These are phyloP conservation scores for Mallotus japonicus DNA, from an alignment of 441 rosid genomes.

Conservation along the genomic window DNA sequence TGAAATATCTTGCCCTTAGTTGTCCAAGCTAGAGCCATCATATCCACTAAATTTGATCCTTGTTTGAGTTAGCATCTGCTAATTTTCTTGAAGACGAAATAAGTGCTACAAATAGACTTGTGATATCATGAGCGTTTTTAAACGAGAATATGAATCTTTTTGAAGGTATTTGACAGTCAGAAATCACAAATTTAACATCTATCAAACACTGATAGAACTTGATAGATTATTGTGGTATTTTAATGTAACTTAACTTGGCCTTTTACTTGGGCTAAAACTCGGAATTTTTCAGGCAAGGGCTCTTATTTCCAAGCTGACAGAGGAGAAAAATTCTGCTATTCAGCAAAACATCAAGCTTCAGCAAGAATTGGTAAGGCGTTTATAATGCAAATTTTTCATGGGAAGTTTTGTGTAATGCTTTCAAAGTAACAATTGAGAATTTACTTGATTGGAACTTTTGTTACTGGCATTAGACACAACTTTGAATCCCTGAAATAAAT, in stretches of 20 bases:
- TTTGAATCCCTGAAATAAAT: not conserved
- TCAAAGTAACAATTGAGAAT: not conserved
- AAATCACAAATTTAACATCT: not conserved
- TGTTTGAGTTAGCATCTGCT: not conserved
- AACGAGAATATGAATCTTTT: not conserved
- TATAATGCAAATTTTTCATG: not conserved
- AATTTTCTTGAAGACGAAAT: not conserved
- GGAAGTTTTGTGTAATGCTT: not conserved
- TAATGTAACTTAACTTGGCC: not conserved
- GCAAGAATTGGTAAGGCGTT: slow-evolving; percentile 64
- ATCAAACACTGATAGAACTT: not conserved
- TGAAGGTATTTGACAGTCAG: not conserved
- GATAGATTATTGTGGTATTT: not conserved
- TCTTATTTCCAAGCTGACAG: slow-evolving; percentile 57
- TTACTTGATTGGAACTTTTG: not conserved
- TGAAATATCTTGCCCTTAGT: not conserved
- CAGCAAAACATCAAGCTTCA: slow-evolving; percentile 63
- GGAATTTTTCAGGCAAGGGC: slow-evolving; percentile 49
- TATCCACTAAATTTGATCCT: not conserved
- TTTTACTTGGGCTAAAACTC: slow-evolving; percentile 10
- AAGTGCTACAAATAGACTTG: not conserved
- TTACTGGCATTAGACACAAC: not conserved
- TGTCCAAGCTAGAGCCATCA: not conserved
- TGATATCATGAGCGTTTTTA: not conserved
- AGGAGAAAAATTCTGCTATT: slow-evolving; percentile 59